Percentiles rank a stretch among this genome's conserved stretches.
Evolutionary conservation across 768 basidiomycete genomes (phyloP).

Genomic region (Tylopilus subfusipes): DNA sequence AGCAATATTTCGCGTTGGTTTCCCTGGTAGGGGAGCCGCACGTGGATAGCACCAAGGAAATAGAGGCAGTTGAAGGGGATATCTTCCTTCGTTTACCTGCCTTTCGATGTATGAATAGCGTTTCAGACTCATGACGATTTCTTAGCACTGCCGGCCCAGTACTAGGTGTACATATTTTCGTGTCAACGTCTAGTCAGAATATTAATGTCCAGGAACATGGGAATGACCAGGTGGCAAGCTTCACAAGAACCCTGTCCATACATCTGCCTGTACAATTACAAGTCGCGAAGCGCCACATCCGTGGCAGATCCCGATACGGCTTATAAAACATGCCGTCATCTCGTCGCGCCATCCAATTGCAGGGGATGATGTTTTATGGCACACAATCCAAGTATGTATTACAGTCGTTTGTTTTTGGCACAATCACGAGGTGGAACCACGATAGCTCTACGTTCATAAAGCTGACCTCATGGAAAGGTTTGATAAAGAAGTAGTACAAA

Average conservation of each 20-base stretch:
- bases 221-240: constrained; percentile 2
- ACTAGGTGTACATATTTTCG: constrained; percentile 4
- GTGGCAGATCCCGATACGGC: too few species aligned
- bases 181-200: constrained; percentile 18
- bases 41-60: constrained; percentile 23
- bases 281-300: too few species aligned
- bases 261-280: background rate
- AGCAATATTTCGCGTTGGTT: constrained; percentile 51
- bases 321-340: too few species aligned
- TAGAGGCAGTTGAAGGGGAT: constrained; percentile 12
- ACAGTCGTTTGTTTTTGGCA: too few species aligned
- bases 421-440: too few species aligned
- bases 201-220: constrained; percentile 8
- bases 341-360: too few species aligned
- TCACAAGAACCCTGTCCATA: background rate
- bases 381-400: too few species aligned
- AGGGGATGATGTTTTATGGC: too few species aligned
- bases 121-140: background rate
- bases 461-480: too few species aligned
- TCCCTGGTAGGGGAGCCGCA: constrained; percentile 51
- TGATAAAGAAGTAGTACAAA: too few species aligned
- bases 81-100: background rate
- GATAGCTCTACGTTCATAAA: too few species aligned
- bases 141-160: background rate
- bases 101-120: constrained; percentile 9